phyloP scores from a whole-genome alignment of 495 filamentous ascomycete species.

The Xylona heveae region DNA sequence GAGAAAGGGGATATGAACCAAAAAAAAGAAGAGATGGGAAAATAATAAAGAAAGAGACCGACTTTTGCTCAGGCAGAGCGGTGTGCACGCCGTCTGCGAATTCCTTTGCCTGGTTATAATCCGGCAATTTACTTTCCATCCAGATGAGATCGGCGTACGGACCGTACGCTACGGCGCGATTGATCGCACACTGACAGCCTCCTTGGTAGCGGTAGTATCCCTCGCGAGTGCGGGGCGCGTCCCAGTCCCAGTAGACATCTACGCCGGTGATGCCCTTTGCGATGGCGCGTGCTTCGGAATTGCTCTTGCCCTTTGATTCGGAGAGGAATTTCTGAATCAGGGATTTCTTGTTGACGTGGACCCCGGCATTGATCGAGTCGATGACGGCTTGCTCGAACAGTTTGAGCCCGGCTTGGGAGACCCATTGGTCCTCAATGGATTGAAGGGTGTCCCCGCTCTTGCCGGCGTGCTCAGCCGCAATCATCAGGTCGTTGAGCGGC shows the following conservation, averaged over 20 bases:
- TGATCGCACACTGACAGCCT: conserved; percentile 79
- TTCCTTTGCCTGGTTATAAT: conserved; percentile 79
- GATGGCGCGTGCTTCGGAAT: conserved; percentile 60
- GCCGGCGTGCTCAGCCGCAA: conserved; percentile 60
- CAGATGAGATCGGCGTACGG: conserved; percentile 91
- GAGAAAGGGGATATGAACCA: neutral
- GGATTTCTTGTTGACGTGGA: conserved; percentile 40
- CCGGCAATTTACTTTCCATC: conserved; percentile 97
- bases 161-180: conserved; percentile 78
- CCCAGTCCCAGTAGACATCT: conserved; percentile 88
- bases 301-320: conserved; percentile 60
- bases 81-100: conserved; percentile 90
- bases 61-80: conserved; percentile 93
- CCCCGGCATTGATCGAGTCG: conserved; percentile 51
- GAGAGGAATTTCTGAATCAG: conserved; percentile 42
- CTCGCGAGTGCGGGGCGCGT: conserved; percentile 71
- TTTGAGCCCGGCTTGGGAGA: conserved; percentile 62
- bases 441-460: conserved; percentile 68
- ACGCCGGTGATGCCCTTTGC: conserved; percentile 63
- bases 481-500: conserved; percentile 79
- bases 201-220: conserved; percentile 86
- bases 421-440: conserved; percentile 83
- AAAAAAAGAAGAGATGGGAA: neutral
- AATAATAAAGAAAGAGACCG: conserved; percentile 18
- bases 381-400: conserved; percentile 78